A percentile compares a stretch with the other conserved stretches of the same genome.
Conservation (phyloP, 2,329 filamentous ascomycete species). For the Fusarium vanettenii region DNA sequence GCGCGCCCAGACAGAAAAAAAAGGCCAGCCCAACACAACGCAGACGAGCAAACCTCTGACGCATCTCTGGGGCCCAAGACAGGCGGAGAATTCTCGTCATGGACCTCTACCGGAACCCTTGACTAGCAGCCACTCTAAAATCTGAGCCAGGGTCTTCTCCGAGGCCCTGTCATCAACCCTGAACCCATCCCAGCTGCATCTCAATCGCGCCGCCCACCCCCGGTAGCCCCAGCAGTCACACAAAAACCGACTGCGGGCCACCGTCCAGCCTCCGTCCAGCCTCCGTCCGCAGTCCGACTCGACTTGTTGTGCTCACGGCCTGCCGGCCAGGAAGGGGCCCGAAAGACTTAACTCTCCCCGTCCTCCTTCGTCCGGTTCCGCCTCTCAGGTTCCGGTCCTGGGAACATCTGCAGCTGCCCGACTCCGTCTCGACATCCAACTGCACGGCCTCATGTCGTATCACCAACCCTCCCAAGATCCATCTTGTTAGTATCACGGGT, state of each 20-base stretch:
- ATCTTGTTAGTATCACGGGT: constrained; percentile 62
- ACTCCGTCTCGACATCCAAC: constrained; percentile 57
- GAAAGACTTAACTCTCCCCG: constrained; percentile 39
- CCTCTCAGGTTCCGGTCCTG: constrained; percentile 47
- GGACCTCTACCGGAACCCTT: constrained; percentile 48
- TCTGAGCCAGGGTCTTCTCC: constrained; percentile 50
- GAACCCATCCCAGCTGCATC: constrained; percentile 56
- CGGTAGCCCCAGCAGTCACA: constrained; percentile 58
- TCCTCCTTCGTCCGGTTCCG: constrained; percentile 41
- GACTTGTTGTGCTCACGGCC: constrained; percentile 46
- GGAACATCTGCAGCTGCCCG: constrained; percentile 59
- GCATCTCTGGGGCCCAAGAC: constrained; percentile 39
- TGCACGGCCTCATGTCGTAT: constrained; percentile 63
- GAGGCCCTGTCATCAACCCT: constrained; percentile 53
- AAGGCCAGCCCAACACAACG: constrained; percentile 1
- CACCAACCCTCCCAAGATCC: constrained; percentile 58
- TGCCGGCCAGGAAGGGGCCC: constrained; percentile 40
- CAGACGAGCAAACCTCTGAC: constrained; percentile 34
- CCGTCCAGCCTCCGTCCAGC: constrained; percentile 53
- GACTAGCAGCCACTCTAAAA: constrained; percentile 54
- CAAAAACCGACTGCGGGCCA: constrained; percentile 61
- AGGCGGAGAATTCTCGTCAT: constrained; percentile 53
- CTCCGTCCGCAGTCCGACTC: constrained; percentile 45
- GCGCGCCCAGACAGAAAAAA: background rate
- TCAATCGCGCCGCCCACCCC: constrained; percentile 54